Base-by-base conservation (phyloP, 169 alveolate species). In the Cryptosporidium meleagridis region DNA sequence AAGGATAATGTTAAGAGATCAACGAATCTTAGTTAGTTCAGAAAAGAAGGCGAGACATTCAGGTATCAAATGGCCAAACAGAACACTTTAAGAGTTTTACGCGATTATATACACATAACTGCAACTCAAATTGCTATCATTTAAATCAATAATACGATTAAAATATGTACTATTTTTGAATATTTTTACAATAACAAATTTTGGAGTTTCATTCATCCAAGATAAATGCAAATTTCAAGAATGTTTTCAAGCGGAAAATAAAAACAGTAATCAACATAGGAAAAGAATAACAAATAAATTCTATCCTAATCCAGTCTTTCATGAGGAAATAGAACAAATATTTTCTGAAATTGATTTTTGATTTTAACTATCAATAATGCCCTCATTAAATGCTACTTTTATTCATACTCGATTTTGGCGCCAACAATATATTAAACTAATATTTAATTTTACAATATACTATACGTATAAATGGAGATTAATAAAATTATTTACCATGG, bases 1-100 rank as follows among this genome's bases (percentile, higher is more conserved):
- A 93, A 95, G 68, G 95, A 93, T 51, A 93, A 92, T 91, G 85
- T 92, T 80, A 94, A 89, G 93, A 95, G 95, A 92, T 95, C 96
- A 7, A 80, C 75, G 4, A 61, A 51, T 23, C 48, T 80, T 2
- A 41, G 14, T 62, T 80, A 35, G 37, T 70, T n/a, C 48, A 41
- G 48, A 41, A 41, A 7, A 41, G 1, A 8, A 8, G 48, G 16
- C 2, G 48, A 2, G 16, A 37, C 44, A 18, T 53, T 55, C n/a
- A 23, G 8, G 31, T 55, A 4, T 21, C 23, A 4, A 55, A n/a
- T 55, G 67, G 8, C 48, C 48, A 9, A 41, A 8, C 48, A 16
- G 44, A 37, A 37, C 9, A 7, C 4, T 37, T 5, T 3, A 37
- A 37, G 14, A 16, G 55, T 48, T 48, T 48, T 23, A 14, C 2